Conservation (phyloP, 257 asterid genomes). For the Capsicum chinense region DNA sequence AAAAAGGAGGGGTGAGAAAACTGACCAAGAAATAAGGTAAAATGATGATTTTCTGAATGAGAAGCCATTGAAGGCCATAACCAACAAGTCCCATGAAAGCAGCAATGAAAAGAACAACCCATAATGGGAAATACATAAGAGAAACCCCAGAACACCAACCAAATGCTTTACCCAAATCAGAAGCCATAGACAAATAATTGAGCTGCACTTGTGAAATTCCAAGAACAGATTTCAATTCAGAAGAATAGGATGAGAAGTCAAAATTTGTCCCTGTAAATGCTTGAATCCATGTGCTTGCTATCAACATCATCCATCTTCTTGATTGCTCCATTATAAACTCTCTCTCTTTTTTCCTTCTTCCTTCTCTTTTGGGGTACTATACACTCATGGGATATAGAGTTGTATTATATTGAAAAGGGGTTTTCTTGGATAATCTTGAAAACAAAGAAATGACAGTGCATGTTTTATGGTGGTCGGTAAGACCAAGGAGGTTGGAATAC, state of each 20-base stretch:
- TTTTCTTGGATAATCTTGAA: constrained; percentile 19
- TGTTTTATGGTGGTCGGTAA: not conserved
- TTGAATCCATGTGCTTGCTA: constrained; percentile 66
- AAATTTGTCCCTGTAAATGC: constrained; percentile 74
- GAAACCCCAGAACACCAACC: constrained; percentile 75
- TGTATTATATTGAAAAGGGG: not conserved
- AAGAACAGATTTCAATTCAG: constrained; percentile 51
- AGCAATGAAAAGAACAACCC: constrained; percentile 56
- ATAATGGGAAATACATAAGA: constrained; percentile 51
- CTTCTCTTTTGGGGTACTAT: not conserved
- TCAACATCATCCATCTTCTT: constrained; percentile 65
- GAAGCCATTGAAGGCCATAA: constrained; percentile 68
- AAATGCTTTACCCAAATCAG: constrained; percentile 68
- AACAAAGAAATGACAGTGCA: not conserved
- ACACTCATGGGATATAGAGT: not conserved
- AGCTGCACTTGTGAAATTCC: constrained; percentile 63
- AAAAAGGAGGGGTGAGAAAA: too few relatives aligned
- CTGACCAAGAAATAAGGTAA: constrained; percentile 67
- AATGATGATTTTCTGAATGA: constrained; percentile 45
- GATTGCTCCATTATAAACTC: constrained; percentile 37
- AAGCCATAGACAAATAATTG: constrained; percentile 62
- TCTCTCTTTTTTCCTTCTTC: not conserved
- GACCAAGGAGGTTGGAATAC: constrained; percentile 1
- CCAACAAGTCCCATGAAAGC: constrained; percentile 68
- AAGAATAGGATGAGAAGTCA: constrained; percentile 63